phyloP scores from a whole-genome alignment of 2,329 filamentous ascomycete species.

The Colletotrichum neosansevieriae region DNA sequence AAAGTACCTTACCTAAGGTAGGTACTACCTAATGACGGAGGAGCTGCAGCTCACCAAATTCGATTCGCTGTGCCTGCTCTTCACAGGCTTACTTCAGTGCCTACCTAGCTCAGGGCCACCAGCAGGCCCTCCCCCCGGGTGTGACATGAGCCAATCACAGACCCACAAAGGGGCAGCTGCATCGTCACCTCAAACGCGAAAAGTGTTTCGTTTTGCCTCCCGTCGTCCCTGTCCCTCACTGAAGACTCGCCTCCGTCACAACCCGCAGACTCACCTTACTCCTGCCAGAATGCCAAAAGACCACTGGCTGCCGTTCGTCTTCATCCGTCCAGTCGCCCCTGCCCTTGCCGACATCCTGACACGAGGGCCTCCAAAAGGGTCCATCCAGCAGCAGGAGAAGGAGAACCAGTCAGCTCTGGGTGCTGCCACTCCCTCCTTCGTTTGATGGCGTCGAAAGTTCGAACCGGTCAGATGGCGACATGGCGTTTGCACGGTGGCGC shows the following conservation, averaged over 20 bases:
- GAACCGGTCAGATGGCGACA: conserved; percentile 26
- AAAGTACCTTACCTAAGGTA: too few relatives aligned
- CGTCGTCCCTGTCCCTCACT: not conserved
- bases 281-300: too few relatives aligned
- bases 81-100: too few relatives aligned
- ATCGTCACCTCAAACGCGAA: conserved; percentile 30
- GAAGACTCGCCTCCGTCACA: not conserved
- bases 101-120: not conserved
- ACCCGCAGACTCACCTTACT: too few relatives aligned
- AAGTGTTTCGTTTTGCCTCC: conserved; percentile 34
- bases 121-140: not conserved
- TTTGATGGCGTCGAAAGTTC: conserved; percentile 10
- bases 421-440: conserved; percentile 2
- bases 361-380: conserved; percentile 11
- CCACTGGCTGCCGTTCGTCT: not conserved
- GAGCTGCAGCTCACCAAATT: too few relatives aligned
- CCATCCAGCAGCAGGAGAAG: not conserved
- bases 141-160: conserved; percentile 32
- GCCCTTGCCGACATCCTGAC: conserved; percentile 10
- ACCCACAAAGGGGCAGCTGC: conserved; percentile 34
- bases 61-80: too few relatives aligned
- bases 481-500: conserved; percentile 13
- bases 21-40: too few relatives aligned
- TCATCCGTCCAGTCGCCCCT: not conserved
- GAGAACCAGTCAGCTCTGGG: not conserved